Conservation (phyloP, 2,329 filamentous ascomycete genomes). For the Leptosphaerulina australis region DNA sequence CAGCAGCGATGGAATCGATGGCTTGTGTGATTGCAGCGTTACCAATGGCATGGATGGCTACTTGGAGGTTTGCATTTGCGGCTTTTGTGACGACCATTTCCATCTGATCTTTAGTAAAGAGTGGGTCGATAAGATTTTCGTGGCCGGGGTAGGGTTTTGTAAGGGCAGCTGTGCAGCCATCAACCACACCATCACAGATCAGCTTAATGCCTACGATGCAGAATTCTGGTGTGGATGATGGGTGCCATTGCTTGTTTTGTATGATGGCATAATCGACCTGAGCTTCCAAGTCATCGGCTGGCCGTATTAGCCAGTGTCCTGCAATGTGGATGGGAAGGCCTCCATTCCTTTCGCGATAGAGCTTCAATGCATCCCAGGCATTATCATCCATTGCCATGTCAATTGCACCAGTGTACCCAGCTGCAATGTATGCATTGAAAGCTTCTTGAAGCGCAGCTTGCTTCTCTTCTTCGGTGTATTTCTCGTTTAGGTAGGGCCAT, state of each 20-base stretch:
- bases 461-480: slow-evolving; percentile 55
- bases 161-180: slow-evolving; percentile 65
- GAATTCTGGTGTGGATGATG: slow-evolving; percentile 50
- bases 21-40: slow-evolving; percentile 62
- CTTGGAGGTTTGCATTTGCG: slow-evolving; percentile 59
- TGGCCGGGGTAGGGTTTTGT: slow-evolving; percentile 57
- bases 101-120: slow-evolving; percentile 17
- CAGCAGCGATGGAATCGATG: slow-evolving; percentile 54
- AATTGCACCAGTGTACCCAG: slow-evolving; percentile 59
- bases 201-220: slow-evolving; percentile 65
- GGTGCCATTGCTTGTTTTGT: slow-evolving; percentile 51
- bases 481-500: slow-evolving; percentile 57
- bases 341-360: slow-evolving; percentile 42
- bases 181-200: slow-evolving; percentile 66
- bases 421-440: slow-evolving; percentile 52
- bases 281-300: slow-evolving; percentile 48
- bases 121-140: slow-evolving; percentile 6
- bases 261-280: slow-evolving; percentile 56
- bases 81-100: slow-evolving; percentile 45
- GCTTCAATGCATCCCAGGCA: slow-evolving; percentile 15
- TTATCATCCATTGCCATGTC: slow-evolving; percentile 55
- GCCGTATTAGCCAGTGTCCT: slow-evolving; percentile 60
- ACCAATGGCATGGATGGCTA: slow-evolving; percentile 67
- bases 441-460: slow-evolving; percentile 53
- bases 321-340: slow-evolving; percentile 54